Conservation (phyloP, 306 rosid genomes). For the Fagus crenata region DNA sequence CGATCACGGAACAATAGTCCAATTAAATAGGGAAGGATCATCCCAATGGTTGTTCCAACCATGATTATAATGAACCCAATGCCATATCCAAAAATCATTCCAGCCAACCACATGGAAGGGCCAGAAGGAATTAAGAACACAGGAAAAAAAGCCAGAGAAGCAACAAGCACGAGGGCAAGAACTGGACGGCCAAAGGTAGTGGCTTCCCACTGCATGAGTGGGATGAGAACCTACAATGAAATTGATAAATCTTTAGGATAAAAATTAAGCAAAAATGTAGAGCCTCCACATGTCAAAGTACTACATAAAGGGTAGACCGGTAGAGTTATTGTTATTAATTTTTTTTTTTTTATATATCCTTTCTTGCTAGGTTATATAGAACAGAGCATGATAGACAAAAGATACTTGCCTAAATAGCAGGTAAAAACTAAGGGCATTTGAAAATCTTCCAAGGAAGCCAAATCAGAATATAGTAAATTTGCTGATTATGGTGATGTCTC, state of each 20-base stretch:
- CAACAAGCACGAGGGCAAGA: constrained; percentile 81
- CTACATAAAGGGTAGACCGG: background rate
- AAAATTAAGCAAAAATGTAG: constrained; percentile 23
- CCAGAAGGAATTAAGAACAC: constrained; percentile 85
- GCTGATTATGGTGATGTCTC: background rate
- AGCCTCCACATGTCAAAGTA: background rate
- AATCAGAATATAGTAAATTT: background rate
- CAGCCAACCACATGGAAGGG: constrained; percentile 99
- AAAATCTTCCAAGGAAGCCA: background rate
- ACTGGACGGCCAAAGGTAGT: constrained; percentile 95
- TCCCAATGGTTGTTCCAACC: constrained; percentile 97
- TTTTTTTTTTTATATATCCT: background rate
- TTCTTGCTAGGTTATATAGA: background rate
- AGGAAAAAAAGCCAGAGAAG: constrained; percentile 90
- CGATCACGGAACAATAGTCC: constrained; percentile 82
- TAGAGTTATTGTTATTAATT: too few relatives aligned
- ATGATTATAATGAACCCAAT: constrained; percentile 86
- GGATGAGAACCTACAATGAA: constrained; percentile 66
- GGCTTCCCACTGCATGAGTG: constrained; percentile 95
- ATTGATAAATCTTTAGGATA: constrained; percentile 23
- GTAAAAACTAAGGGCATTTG: background rate
- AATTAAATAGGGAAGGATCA: constrained; percentile 90
- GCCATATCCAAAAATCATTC: constrained; percentile 98
- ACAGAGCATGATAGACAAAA: constrained; percentile 5
- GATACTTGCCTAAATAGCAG: background rate